Base-by-base conservation (phyloP, 257 asterid species). In the Capsicum rhomboideum region DNA sequence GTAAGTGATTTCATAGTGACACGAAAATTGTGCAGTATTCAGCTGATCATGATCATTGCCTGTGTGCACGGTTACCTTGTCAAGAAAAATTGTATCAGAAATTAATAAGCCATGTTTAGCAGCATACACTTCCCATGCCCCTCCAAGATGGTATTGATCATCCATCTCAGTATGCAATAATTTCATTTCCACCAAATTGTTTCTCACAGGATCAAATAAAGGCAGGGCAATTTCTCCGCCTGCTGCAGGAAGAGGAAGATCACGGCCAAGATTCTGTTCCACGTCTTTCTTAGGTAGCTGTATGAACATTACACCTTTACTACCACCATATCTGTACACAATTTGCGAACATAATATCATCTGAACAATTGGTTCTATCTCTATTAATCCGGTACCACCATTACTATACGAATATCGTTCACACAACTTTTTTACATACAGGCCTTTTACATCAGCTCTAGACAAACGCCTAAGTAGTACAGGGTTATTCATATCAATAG, bases 271-370 rank as follows among this genome's bases (percentile, higher is more conserved):
- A 23, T 74, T 46, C 31, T 74, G 37, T 23, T 74, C 80, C 10
- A 74, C 80, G 7, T 46, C 59, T 46, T 23, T 74, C 59, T 74
- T 74, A 0, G 80, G 80, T 23, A 74, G n/a, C 37, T 74, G 40
- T 46, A 74, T 74, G 58, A 46, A 74, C 59, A 74, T 74, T 46
- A 74, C 59, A 46, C 80, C 80, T 6, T 74, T 46, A 46, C 72
- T 20, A n/a, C 80, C 80, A 46, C 80, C 59, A 74, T 74, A 74
- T 74, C 80, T 74, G 23, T 74, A 74, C 59, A 74, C 80, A 74
- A 74, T 44, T 23, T 74, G 58, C 12, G n/a, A 46, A 46, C 80
- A 74, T 46, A 74, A 23, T 74, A 46, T 74, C 58, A 74, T 46
- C 21, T 74, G 14, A 46, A 74, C 56, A 13, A 23, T 34, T 74